phyloP scores from a whole-genome alignment of 495 filamentous ascomycete species.

The Penicillium waksmanii region DNA sequence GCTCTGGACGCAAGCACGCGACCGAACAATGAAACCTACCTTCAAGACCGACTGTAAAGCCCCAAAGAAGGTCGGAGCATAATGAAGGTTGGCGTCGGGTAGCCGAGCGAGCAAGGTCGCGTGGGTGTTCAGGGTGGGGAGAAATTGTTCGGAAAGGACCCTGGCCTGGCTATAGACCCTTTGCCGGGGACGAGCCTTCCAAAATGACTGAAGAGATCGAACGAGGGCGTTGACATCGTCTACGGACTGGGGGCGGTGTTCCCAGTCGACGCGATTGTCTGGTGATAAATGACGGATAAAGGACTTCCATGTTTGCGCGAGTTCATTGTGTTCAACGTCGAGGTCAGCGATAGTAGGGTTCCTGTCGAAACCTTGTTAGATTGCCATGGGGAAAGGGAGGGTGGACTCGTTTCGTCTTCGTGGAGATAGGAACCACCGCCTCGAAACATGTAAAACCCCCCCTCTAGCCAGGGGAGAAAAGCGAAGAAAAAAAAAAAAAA shows the following conservation, averaged over 20 bases:
- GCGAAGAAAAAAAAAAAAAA: background rate
- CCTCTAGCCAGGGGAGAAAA: background rate
- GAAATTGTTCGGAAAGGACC: slow-evolving; percentile 40
- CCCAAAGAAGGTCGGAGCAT: slow-evolving; percentile 48
- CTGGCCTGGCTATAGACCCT: slow-evolving; percentile 35
- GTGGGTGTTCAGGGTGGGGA: slow-evolving; percentile 44
- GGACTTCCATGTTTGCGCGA: slow-evolving; percentile 46
- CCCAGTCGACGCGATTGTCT: slow-evolving; percentile 38
- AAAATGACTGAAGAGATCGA: slow-evolving; percentile 33
- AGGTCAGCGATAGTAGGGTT: slow-evolving; percentile 42
- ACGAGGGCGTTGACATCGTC: slow-evolving; percentile 41
- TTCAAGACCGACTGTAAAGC: slow-evolving; percentile 51
- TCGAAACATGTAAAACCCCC: background rate
- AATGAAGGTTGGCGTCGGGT: slow-evolving; percentile 39
- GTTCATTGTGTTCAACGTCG: slow-evolving; percentile 51
- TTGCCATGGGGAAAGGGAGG: background rate
- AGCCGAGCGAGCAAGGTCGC: slow-evolving; percentile 37
- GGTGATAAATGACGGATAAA: slow-evolving; percentile 42
- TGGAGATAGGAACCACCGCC: background rate
- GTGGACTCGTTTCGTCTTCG: background rate
- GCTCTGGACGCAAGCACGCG: background rate
- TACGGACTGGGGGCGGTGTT: slow-evolving; percentile 37
- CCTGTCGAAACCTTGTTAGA: slow-evolving; percentile 21
- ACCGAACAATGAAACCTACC: slow-evolving; percentile 28
- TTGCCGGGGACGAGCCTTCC: slow-evolving; percentile 36